Conservation (phyloP, 352 stramenopile species). For the Halophytophthora polymorphica region DNA sequence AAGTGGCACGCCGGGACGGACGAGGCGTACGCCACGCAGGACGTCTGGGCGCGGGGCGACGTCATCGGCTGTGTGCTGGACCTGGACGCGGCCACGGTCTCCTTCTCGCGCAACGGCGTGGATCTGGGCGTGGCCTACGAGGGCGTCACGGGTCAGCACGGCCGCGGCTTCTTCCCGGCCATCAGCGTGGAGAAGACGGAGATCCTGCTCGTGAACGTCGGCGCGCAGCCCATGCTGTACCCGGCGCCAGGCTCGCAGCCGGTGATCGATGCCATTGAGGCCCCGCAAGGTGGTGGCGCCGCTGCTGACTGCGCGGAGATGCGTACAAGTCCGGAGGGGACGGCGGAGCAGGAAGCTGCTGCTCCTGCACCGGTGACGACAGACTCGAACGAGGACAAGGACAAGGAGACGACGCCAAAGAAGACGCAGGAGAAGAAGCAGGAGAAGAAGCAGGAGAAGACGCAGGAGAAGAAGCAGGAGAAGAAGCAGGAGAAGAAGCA, state of each 20-base stretch:
- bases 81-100: constrained; percentile 59
- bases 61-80: constrained; percentile 89
- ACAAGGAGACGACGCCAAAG: not conserved
- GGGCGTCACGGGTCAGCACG: constrained; percentile 26
- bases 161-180: constrained; percentile 65
- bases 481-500: constrained; percentile 14
- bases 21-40: constrained; percentile 43
- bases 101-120: constrained; percentile 86
- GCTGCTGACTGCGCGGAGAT: not conserved
- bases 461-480: no score
- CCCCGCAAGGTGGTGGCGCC: not conserved
- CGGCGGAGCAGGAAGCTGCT: no score
- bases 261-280: constrained; percentile 42
- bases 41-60: constrained; percentile 75
- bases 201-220: constrained; percentile 84
- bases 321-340: not conserved
- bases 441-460: no score
- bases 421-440: no score
- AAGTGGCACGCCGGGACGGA: constrained; percentile 82
- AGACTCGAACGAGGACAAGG: constrained; percentile 7
- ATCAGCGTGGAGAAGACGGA: constrained; percentile 83
- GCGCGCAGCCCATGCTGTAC: constrained; percentile 70
- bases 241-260: constrained; percentile 34
- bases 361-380: no score
- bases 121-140: constrained; percentile 59